phyloP scores from a whole-genome alignment of 805 yeast species.

The Komagataella mondaviorum region DNA sequence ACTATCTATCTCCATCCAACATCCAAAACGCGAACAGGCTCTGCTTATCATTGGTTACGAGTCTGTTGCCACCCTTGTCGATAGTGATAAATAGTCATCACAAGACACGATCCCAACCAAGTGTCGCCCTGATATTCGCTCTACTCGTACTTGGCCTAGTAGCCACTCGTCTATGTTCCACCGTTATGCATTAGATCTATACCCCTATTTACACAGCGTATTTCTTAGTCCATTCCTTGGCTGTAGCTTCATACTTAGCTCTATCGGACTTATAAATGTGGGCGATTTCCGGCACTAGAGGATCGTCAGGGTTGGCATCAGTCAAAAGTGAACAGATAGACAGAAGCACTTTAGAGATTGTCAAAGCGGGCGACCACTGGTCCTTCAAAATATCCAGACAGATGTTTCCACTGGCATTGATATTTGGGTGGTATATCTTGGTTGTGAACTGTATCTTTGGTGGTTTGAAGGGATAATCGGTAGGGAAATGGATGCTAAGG shows the following conservation, averaged over 20 bases:
- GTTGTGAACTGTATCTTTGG: slow-evolving; percentile 92
- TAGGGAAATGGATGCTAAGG: slow-evolving; percentile 93
- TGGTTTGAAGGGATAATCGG: slow-evolving; percentile 98
- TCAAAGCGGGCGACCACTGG: slow-evolving; percentile 98
- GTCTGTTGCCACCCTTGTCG: not conserved
- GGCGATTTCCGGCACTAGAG: slow-evolving; percentile 96
- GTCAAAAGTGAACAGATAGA: slow-evolving; percentile 93
- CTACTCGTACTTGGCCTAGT: not conserved
- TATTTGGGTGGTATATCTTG: slow-evolving; percentile 94
- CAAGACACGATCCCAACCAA: not conserved
- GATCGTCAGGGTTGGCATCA: slow-evolving; percentile 98
- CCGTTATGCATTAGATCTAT: not conserved
- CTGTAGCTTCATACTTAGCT: slow-evolving; percentile 89
- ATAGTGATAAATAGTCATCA: not conserved
- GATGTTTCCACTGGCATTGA: slow-evolving; percentile 89
- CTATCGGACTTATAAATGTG: slow-evolving; percentile 91
- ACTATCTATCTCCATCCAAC: not conserved
- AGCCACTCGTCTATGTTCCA: not conserved
- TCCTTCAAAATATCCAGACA: slow-evolving; percentile 95
- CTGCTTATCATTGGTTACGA: not conserved
- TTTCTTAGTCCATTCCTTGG: slow-evolving; percentile 97
- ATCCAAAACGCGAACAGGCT: not conserved
- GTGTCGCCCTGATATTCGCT: not conserved
- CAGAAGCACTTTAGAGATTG: slow-evolving; percentile 87
- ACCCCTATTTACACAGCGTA: slow-evolving; percentile 58